Percentiles rank a stretch among this genome's conserved stretches.
phyloP scores from a whole-genome alignment of 2,329 filamentous ascomycete genomes.

The Lachnellula hyalina region DNA sequence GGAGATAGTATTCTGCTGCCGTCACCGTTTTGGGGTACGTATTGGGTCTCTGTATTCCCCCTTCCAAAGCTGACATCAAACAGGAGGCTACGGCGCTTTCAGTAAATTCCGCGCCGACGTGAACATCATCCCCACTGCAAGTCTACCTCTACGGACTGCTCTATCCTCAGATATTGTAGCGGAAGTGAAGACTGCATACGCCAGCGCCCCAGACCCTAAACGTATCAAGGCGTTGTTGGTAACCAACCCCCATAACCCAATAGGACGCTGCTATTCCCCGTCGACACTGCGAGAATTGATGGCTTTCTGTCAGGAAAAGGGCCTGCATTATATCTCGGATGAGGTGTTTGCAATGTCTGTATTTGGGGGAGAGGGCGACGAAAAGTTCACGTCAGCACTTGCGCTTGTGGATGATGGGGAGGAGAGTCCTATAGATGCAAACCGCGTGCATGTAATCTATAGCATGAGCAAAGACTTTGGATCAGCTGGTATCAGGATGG shows the following conservation, averaged over 20 bases:
- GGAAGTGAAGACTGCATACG: not conserved
- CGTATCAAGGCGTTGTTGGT: not conserved
- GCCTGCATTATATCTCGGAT: not conserved
- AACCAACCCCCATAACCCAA: not conserved
- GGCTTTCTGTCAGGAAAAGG: not conserved
- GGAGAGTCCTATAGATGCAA: not conserved
- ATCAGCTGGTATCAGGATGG: not conserved
- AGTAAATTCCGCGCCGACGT: not conserved
- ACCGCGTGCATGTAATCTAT: not conserved
- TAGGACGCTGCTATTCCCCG: not conserved
- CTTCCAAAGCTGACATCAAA: not conserved
- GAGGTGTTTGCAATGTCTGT: not conserved
- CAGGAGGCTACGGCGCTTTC: not conserved
- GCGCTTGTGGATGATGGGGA: not conserved
- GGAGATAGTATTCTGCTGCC: not conserved
- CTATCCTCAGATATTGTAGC: not conserved
- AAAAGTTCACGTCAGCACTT: not conserved
- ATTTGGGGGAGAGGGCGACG: too few relatives aligned
- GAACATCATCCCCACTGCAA: not conserved
- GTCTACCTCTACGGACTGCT: not conserved
- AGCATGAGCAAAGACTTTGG: not conserved
- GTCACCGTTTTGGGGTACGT: not conserved
- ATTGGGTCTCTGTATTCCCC: not conserved
- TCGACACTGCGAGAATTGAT: not conserved
- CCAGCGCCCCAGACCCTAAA: not conserved